These are phyloP conservation scores for Boletus vinaceobasis DNA, from an alignment of 768 basidiomycete genomes.

Conservation along the genomic window DNA sequence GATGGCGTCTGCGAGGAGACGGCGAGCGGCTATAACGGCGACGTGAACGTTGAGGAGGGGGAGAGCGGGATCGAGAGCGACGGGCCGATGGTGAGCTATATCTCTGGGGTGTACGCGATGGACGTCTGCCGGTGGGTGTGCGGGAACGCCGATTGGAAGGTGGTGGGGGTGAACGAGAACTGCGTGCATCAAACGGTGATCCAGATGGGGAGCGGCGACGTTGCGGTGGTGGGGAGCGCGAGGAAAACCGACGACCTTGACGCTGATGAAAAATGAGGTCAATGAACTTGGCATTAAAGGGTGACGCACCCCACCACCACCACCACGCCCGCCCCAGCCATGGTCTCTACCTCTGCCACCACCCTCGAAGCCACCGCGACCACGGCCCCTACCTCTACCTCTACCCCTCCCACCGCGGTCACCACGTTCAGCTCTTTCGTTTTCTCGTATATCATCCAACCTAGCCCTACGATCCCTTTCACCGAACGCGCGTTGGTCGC, in stretches of 20 bases:
- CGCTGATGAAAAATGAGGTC: conserved; percentile 28
- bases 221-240: conserved; percentile 46
- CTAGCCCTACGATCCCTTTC: conserved; percentile 68
- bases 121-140: conserved; percentile 37
- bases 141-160: conserved; percentile 36
- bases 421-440: conserved; percentile 47
- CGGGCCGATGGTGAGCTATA: conserved; percentile 36
- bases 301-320: conserved; percentile 13
- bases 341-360: conserved; percentile 49
- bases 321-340: conserved; percentile 67
- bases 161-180: conserved; percentile 38
- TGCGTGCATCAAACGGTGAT: conserved; percentile 35
- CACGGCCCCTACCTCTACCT: conserved; percentile 57
- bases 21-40: conserved; percentile 28
- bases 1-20: conserved; percentile 24
- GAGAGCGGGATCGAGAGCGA: conserved; percentile 37
- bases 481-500: conserved; percentile 61
- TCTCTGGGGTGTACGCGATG: conserved; percentile 28
- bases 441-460: conserved; percentile 65
- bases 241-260: conserved; percentile 43
- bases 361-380: conserved; percentile 47
- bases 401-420: conserved; percentile 49
- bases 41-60: conserved; percentile 19
- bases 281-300: conserved; percentile 5
- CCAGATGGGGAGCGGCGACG: conserved; percentile 43